Evolutionary conservation across 108 stramenopile species (phyloP).

Genomic region (Nitzschia sp.): DNA sequence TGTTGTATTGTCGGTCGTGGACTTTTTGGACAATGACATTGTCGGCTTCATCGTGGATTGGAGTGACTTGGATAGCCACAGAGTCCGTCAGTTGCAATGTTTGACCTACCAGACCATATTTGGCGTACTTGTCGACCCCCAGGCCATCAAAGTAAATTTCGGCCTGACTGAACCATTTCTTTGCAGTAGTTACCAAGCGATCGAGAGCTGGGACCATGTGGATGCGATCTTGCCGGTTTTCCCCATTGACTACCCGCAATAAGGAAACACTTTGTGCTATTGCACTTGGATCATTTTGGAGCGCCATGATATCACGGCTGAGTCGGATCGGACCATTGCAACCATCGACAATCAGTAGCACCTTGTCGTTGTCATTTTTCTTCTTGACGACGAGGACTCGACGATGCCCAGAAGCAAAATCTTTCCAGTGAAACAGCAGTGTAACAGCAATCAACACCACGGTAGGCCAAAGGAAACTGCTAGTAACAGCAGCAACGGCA

Average conservation of each 20-base stretch:
- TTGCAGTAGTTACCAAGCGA: not conserved
- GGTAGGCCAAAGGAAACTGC: too few species aligned
- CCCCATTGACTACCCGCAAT: slow-evolving; percentile 22
- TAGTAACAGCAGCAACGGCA: too few species aligned
- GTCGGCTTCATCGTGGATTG: slow-evolving; percentile 27
- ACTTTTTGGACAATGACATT: slow-evolving; percentile 27
- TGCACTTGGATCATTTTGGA: not conserved
- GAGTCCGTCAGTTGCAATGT: not conserved
- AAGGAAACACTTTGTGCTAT: not conserved
- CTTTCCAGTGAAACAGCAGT: too few species aligned
- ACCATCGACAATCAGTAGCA: slow-evolving; percentile 36
- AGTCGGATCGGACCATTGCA: slow-evolving; percentile 47
- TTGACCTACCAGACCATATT: not conserved
- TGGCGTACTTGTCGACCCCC: not conserved
- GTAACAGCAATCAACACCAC: too few species aligned
- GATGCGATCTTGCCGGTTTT: slow-evolving; percentile 22
- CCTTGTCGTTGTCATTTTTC: not conserved
- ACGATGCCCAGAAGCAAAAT: too few species aligned
- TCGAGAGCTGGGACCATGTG: not conserved
- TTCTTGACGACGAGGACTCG: too few species aligned
- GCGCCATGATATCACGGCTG: not conserved
- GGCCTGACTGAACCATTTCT: not conserved
- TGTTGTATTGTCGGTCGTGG: slow-evolving; percentile 1
- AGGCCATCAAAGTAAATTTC: slow-evolving; percentile 30
- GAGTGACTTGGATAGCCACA: slow-evolving; percentile 25